A percentile compares a stretch with the other conserved stretches of the same genome.
phyloP scores from a whole-genome alignment of 345 rosid genomes.

The Arabidopsis arenosa region DNA sequence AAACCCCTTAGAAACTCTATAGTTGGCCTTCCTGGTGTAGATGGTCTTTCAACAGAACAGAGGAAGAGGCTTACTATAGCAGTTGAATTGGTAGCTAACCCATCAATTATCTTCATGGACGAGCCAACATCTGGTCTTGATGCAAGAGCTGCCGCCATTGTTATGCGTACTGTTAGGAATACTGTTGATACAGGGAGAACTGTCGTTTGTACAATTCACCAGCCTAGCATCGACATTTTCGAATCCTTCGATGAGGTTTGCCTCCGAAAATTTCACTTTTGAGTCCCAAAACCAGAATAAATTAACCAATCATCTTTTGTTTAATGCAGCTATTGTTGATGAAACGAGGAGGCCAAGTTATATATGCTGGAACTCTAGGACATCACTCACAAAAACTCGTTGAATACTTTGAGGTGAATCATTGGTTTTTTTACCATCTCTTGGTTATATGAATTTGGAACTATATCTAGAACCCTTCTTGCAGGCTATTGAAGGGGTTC shows the following conservation, averaged over 20 bases:
- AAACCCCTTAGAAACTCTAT: constrained; percentile 70
- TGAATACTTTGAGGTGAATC: constrained; percentile 84
- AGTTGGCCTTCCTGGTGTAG: constrained; percentile 87
- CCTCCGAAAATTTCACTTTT: neutral
- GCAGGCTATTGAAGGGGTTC: constrained; percentile 78
- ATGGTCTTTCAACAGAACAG: constrained; percentile 91
- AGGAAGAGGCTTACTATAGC: constrained; percentile 93
- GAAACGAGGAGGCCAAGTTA: constrained; percentile 96
- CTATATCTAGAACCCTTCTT: constrained; percentile 7
- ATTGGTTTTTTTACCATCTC: neutral
- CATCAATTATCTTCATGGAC: constrained; percentile 94
- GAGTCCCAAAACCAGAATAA: neutral
- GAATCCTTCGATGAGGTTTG: constrained; percentile 91
- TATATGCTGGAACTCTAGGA: constrained; percentile 82
- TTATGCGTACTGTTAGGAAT: constrained; percentile 93
- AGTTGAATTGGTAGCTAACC: constrained; percentile 94
- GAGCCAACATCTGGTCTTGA: constrained; percentile 97
- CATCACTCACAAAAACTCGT: constrained; percentile 77
- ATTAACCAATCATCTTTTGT: neutral
- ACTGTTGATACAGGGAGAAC: constrained; percentile 98
- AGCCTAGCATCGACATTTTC: constrained; percentile 92
- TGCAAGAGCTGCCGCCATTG: constrained; percentile 96
- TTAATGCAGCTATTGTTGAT: constrained; percentile 71
- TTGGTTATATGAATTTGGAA: neutral
- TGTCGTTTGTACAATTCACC: constrained; percentile 94